Percentiles rank a stretch among this genome's conserved stretches.
Conservation (phyloP, 768 basidiomycete genomes). For the Saitozyma sp. region DNA sequence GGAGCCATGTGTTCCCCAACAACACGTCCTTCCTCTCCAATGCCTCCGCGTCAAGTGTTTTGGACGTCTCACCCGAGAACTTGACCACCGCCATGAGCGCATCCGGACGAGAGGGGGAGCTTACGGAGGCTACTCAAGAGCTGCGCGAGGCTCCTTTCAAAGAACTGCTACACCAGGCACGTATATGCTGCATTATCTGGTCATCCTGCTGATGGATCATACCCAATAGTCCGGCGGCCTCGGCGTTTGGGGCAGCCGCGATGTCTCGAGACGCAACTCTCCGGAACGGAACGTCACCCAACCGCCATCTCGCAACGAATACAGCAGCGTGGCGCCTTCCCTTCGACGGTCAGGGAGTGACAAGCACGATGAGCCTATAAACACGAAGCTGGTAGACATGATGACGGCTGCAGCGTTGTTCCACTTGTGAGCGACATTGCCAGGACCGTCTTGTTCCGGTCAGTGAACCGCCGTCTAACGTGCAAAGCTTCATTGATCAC, state of each 20-base stretch:
- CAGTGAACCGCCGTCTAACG: too few relatives aligned
- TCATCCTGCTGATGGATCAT: too few relatives aligned
- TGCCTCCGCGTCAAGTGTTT: too few relatives aligned
- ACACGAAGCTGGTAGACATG: conserved; percentile 24
- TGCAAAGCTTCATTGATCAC: conserved; percentile 39
- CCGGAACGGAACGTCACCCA: conserved; percentile 19
- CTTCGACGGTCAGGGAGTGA: conserved; percentile 8
- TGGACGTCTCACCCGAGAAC: too few relatives aligned
- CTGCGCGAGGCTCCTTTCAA: conserved; percentile 41
- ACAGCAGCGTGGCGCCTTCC: conserved; percentile 10
- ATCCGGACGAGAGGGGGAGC: conserved; percentile 28
- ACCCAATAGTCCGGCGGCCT: conserved; percentile 18
- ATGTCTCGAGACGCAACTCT: conserved; percentile 29
- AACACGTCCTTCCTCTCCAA: too few relatives aligned
- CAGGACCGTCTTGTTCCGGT: too few relatives aligned
- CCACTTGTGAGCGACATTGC: too few relatives aligned
- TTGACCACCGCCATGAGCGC: too few relatives aligned
- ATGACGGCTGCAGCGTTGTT: conserved; percentile 31
- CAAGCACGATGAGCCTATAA: conserved; percentile 35
- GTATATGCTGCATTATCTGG: background rate
- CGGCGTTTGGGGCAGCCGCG: conserved; percentile 37
- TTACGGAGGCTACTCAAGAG: conserved; percentile 23
- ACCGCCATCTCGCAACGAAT: conserved; percentile 22
- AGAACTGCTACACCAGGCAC: conserved; percentile 31
- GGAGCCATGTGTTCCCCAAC: too few relatives aligned